A percentile compares a stretch with the other conserved stretches of the same genome.
These are phyloP conservation scores for Exidia glandulosa DNA, from an alignment of 768 basidiomycete genomes.

Conservation along the genomic window DNA sequence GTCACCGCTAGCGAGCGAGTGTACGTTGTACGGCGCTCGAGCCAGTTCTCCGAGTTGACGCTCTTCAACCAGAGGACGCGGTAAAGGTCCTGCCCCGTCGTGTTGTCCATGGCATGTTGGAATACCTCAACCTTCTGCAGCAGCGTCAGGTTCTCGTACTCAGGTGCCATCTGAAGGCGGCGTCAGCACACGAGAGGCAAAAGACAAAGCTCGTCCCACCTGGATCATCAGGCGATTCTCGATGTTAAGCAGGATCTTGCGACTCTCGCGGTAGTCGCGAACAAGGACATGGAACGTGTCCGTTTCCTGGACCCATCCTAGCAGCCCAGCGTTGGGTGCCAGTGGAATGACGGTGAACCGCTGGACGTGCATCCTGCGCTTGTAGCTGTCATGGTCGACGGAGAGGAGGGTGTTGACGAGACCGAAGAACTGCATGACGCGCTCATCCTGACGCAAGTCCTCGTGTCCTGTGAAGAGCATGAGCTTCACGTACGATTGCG, in stretches of 20 bases:
- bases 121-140: slow-evolving; percentile 44
- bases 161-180: slow-evolving; percentile 27
- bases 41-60: slow-evolving; percentile 38
- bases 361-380: slow-evolving; percentile 36
- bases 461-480: slow-evolving; percentile 26
- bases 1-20: slow-evolving; percentile 33
- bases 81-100: slow-evolving; percentile 40
- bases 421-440: slow-evolving; percentile 44
- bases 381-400: slow-evolving; percentile 35
- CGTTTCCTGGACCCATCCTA: slow-evolving; percentile 36
- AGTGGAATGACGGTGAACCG: slow-evolving; percentile 36
- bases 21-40: slow-evolving; percentile 37
- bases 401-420: slow-evolving; percentile 36
- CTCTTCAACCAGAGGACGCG: slow-evolving; percentile 37
- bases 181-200: slow-evolving; percentile 4
- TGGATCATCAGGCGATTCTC: slow-evolving; percentile 40
- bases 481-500: not conserved
- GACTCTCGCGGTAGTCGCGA: slow-evolving; percentile 33
- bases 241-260: slow-evolving; percentile 39
- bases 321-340: slow-evolving; percentile 34
- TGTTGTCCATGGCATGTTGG: slow-evolving; percentile 40
- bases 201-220: slow-evolving; percentile 8
- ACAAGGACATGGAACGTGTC: slow-evolving; percentile 39
- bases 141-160: slow-evolving; percentile 33
- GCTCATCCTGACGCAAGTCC: slow-evolving; percentile 39